phyloP scores from a whole-genome alignment of 176 grass and related monocot species.

The Rhynchospora pubera region DNA sequence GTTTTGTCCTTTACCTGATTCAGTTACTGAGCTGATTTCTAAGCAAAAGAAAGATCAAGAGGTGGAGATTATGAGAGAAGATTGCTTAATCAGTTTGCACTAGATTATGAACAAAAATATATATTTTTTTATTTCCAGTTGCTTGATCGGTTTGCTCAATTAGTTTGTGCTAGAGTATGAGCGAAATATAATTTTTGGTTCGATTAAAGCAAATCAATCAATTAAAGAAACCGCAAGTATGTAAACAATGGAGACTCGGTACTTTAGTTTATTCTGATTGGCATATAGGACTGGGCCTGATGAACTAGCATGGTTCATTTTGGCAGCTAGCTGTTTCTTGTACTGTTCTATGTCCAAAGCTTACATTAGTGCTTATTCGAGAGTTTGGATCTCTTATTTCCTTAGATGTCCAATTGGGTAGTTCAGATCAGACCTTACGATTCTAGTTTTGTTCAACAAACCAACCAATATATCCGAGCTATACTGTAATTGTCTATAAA shows the following conservation, averaged over 20 bases:
- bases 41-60: conserved; percentile 54
- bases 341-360: neutral
- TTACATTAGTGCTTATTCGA: neutral
- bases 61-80: conserved; percentile 50
- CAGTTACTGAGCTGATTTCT: conserved; percentile 51
- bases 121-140: too few species aligned
- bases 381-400: too few species aligned
- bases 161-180: too few species aligned
- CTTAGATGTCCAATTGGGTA: neutral
- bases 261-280: neutral
- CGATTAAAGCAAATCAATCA: too few species aligned
- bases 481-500: neutral
- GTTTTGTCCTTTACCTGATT: conserved; percentile 56
- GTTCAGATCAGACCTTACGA: neutral
- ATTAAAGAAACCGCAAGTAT: conserved; percentile 54
- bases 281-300: neutral
- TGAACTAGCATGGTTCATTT: neutral
- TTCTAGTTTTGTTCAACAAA: neutral
- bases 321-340: neutral
- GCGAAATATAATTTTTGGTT: too few species aligned
- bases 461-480: neutral
- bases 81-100: conserved; percentile 24
- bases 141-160: too few species aligned
- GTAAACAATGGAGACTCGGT: conserved; percentile 18
- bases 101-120: too few species aligned